Conservation (phyloP, 2,329 filamentous ascomycete species). For the Plectosphaerella sp. region DNA sequence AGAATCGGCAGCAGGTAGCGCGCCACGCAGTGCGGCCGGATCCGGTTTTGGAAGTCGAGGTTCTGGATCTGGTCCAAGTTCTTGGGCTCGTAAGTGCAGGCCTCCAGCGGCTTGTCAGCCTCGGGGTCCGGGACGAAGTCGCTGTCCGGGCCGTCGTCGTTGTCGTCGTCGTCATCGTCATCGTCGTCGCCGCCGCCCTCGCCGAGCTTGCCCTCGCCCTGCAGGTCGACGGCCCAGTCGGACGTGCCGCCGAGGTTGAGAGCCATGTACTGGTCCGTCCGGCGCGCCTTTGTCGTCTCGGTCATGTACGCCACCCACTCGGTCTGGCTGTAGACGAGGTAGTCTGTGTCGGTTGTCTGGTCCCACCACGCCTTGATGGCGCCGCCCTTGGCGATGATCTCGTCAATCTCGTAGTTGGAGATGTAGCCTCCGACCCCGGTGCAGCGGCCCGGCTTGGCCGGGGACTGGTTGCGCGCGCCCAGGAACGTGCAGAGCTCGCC, state of each 20-base stretch:
- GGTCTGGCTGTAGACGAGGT: conserved; percentile 15
- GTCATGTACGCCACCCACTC: conserved; percentile 25
- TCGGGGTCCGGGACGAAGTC: conserved; percentile 2
- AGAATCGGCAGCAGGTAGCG: conserved; percentile 4
- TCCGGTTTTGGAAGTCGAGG: conserved; percentile 5
- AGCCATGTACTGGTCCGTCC: conserved; percentile 12
- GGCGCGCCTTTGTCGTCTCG: conserved; percentile 16
- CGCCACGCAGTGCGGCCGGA: conserved; percentile 4
- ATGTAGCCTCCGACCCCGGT: conserved; percentile 19
- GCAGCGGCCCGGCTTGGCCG: conserved; percentile 19
- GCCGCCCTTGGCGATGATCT: conserved; percentile 13
- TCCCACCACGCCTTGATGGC: neutral
- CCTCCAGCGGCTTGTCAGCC: neutral
- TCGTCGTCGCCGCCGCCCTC: neutral
- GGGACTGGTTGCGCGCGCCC: conserved; percentile 13
- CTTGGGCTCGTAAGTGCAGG: conserved; percentile 1
- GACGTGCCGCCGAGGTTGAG: conserved; percentile 23
- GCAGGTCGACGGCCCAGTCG: conserved; percentile 23
- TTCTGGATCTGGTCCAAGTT: conserved; percentile 5
- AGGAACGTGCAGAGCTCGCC: conserved; percentile 18
- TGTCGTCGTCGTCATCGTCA: neutral
- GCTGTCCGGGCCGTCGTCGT: neutral
- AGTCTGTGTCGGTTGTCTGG: conserved; percentile 17
- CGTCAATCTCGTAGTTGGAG: conserved; percentile 21
- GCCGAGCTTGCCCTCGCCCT: neutral